Percentiles rank a stretch among this genome's conserved stretches.
Conservation (phyloP, 129 eudicot genomes). For the Rutidosis leptorrhynchoides region DNA sequence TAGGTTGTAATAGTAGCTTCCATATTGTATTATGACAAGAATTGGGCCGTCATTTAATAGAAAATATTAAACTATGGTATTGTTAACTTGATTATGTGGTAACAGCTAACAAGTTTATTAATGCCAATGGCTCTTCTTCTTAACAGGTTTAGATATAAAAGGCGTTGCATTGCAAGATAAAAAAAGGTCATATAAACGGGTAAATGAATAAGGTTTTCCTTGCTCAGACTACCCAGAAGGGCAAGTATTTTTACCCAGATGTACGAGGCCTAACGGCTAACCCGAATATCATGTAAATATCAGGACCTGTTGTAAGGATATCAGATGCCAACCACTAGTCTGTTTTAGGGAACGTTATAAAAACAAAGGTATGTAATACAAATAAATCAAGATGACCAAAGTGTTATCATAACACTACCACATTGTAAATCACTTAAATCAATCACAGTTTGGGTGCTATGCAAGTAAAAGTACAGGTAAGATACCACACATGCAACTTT, state of each 20-base stretch:
- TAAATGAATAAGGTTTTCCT: no score
- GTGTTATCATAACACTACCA: background rate
- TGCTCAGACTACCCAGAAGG: no score
- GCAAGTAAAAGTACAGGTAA: background rate
- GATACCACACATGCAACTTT: background rate
- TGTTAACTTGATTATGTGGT: background rate
- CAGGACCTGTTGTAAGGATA: no score
- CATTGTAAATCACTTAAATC: background rate
- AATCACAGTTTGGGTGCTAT: background rate
- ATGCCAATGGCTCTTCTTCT: background rate
- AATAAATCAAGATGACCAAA: background rate
- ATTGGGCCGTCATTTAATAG: background rate
- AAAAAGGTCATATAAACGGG: no score
- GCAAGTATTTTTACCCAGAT: no score
- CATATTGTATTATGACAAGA: no score
- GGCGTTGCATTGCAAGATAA: background rate
- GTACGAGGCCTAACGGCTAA: no score
- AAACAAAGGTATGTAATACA: no score
- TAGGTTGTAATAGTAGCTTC: background rate
- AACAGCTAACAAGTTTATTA: background rate
- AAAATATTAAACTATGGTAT: background rate
- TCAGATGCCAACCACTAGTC: no score
- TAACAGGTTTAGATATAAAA: background rate
- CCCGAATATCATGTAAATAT: no score
- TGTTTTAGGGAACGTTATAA: no score